These are phyloP conservation scores for Rhododendron mucronatum DNA, from an alignment of 148 eudicot species.

Conservation along the genomic window DNA sequence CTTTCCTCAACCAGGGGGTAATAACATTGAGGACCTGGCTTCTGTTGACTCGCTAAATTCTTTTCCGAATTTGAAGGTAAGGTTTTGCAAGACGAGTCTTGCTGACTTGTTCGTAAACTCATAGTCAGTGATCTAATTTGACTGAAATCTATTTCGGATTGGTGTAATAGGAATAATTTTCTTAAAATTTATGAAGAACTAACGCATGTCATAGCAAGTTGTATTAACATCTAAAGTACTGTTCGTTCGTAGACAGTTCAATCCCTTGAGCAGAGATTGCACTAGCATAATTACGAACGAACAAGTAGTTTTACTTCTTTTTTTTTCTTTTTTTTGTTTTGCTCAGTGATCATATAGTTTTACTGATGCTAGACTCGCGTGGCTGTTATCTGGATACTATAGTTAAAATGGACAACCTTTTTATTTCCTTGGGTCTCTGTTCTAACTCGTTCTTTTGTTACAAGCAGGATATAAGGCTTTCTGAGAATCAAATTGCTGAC, in stretches of 20 bases:
- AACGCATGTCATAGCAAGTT: background rate
- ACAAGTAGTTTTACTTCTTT: too few species aligned
- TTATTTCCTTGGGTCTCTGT: background rate
- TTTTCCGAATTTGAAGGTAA: constrained; percentile 66
- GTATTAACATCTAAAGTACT: background rate
- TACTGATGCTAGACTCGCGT: background rate
- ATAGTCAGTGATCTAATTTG: background rate
- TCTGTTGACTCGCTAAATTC: constrained; percentile 76
- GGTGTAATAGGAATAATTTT: background rate
- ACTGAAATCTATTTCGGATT: background rate
- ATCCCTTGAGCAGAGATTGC: background rate
- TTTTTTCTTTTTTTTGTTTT: too few species aligned
- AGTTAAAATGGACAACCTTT: background rate
- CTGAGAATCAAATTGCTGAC: constrained; percentile 83
- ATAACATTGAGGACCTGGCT: constrained; percentile 57
- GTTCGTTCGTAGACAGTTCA: background rate
- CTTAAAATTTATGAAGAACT: background rate
- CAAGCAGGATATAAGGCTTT: constrained; percentile 72
- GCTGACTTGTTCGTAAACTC: background rate
- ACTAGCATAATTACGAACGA: background rate
- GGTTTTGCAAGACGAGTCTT: constrained; percentile 12
- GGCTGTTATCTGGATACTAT: background rate
- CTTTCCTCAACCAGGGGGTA: constrained; percentile 55
- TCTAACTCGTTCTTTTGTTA: background rate
- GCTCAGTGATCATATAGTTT: background rate